These are phyloP conservation scores for Geranomyces variabilis DNA, from an alignment of 192 early-diverging fungal genomes.

Conservation along the genomic window DNA sequence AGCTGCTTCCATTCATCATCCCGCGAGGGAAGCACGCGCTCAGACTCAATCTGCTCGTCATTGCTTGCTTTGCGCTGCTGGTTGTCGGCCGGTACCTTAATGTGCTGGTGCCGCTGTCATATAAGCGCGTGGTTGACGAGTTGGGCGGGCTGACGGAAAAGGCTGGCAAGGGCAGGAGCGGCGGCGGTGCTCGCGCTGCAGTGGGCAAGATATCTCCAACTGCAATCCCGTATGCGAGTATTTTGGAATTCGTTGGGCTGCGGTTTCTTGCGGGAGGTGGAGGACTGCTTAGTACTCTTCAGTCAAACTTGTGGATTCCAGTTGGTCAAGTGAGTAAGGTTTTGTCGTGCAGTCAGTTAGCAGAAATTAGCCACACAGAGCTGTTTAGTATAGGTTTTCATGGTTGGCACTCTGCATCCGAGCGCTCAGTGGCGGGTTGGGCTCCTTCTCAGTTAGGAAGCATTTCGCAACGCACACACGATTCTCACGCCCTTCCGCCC, in stretches of 20 bases:
- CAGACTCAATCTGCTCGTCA: slow-evolving; percentile 60
- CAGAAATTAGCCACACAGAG: no score
- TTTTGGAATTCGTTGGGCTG: slow-evolving; percentile 67
- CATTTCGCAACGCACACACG: not conserved
- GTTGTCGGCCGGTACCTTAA: slow-evolving; percentile 67
- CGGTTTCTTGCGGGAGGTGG: slow-evolving; percentile 79
- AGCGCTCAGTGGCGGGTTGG: no score
- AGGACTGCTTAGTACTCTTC: slow-evolving; percentile 69
- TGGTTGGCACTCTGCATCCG: no score
- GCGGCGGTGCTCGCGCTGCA: not conserved
- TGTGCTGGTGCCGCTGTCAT: slow-evolving; percentile 80
- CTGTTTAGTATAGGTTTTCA: no score
- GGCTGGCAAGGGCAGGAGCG: slow-evolving; percentile 1
- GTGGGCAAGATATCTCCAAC: slow-evolving; percentile 1
- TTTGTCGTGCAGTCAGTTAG: no score
- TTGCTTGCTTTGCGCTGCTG: slow-evolving; percentile 71
- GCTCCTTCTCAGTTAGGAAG: no score
- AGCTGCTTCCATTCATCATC: slow-evolving; percentile 83
- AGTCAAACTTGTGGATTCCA: slow-evolving; percentile 90
- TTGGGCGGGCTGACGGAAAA: slow-evolving; percentile 46
- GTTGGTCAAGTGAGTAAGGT: slow-evolving; percentile 69
- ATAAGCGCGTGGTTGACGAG: slow-evolving; percentile 77
- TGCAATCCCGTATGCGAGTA: slow-evolving; percentile 54
- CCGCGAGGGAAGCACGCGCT: slow-evolving; percentile 59
- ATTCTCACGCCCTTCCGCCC: not conserved